These are phyloP conservation scores for Saccharum officinarum DNA, from an alignment of 176 grass and related monocot species.

Conservation along the genomic window DNA sequence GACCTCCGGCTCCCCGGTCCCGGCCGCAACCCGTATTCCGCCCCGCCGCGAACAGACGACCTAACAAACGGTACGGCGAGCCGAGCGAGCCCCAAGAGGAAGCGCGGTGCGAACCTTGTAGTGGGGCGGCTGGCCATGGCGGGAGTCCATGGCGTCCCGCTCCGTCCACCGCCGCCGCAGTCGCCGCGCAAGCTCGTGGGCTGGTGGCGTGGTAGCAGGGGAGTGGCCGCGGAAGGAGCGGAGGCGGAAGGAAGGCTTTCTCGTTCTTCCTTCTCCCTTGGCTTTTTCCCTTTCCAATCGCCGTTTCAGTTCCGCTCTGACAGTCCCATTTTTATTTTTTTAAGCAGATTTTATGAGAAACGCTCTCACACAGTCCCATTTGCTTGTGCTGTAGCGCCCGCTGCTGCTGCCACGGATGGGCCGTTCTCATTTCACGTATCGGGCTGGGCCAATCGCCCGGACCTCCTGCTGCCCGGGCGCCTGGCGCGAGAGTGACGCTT, in stretches of 20 bases:
- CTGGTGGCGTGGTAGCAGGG: not conserved
- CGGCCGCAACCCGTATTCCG: not conserved
- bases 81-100: not conserved
- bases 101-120: conserved; percentile 35
- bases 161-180: conserved; percentile 7
- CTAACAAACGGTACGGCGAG: not conserved
- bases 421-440: too few species aligned
- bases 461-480: too few species aligned
- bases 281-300: not conserved
- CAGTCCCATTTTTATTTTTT: too few species aligned
- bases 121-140: not conserved
- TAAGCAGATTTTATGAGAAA: too few species aligned
- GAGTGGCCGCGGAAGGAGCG: not conserved
- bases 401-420: not conserved
- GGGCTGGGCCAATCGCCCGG: too few species aligned
- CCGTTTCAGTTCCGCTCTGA: too few species aligned
- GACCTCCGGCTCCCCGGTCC: not conserved
- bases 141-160: conserved; percentile 17
- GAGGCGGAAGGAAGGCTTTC: too few species aligned
- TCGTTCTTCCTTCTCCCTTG: not conserved
- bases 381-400: not conserved
- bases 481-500: too few species aligned
- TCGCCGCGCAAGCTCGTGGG: not conserved
- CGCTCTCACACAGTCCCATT: too few species aligned
- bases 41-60: not conserved